Conservation (phyloP, 306 rosid species). For the Cucurbita ficifolia region DNA sequence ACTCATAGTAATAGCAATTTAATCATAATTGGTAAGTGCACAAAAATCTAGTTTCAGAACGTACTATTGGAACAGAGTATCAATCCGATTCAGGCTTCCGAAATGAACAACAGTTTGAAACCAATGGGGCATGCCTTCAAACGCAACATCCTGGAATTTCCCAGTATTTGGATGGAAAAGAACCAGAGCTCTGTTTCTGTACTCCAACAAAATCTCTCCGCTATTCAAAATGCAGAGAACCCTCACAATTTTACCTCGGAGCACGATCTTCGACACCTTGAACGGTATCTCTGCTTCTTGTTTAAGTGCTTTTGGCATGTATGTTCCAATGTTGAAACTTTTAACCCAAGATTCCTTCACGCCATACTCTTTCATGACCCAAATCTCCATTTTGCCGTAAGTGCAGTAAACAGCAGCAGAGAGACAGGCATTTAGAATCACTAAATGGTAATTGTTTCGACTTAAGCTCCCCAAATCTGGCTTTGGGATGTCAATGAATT, state of each 20-base stretch:
- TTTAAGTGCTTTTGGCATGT: conserved; percentile 17
- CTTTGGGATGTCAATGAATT: conserved; percentile 19
- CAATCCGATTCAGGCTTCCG: conserved; percentile 19
- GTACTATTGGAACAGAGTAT: conserved; percentile 2
- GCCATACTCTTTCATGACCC: conserved; percentile 34
- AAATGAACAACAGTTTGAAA: conserved; percentile 33
- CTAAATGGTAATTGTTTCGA: conserved; percentile 16
- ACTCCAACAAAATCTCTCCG: conserved; percentile 28
- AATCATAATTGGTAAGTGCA: no score
- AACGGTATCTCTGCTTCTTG: conserved; percentile 9
- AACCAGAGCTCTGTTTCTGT: conserved; percentile 24
- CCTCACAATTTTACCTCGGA: conserved; percentile 8
- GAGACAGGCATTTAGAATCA: conserved; percentile 23
- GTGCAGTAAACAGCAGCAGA: conserved; percentile 17
- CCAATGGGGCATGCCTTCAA: conserved; percentile 31
- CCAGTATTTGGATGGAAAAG: conserved; percentile 15
- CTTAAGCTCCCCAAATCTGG: conserved; percentile 7
- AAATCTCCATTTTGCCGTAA: conserved; percentile 23
- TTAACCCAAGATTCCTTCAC: conserved; percentile 25
- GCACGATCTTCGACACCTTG: conserved; percentile 3
- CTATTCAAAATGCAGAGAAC: conserved; percentile 18
- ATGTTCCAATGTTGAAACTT: conserved; percentile 10
- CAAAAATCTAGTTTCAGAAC: background rate
- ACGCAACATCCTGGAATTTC: conserved; percentile 14
- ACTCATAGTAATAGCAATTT: no score